Evolutionary conservation across 2,329 filamentous ascomycete genomes (phyloP).

Genomic region (Paraphaeosphaeria minitans): DNA sequence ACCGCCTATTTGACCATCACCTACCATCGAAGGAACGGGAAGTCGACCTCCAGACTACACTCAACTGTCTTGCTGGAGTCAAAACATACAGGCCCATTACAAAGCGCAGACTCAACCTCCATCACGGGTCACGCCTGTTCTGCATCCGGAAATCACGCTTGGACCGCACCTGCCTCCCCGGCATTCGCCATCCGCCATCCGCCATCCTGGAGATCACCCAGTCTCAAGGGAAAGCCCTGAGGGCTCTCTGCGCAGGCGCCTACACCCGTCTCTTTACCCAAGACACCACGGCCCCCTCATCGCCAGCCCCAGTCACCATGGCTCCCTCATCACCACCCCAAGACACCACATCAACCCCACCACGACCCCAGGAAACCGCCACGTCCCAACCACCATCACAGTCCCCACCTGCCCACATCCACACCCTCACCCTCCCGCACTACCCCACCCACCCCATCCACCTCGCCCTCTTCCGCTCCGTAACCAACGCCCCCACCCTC

Average conservation of each 20-base stretch:
- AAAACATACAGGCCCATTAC: too few species aligned
- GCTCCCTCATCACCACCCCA: neutral
- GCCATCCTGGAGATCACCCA: neutral
- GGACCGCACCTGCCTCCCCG: neutral
- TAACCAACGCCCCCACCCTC: constrained; percentile 78
- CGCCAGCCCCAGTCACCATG: neutral
- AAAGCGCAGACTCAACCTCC: too few species aligned
- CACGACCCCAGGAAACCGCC: constrained; percentile 41
- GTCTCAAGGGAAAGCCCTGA: neutral
- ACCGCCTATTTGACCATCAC: too few species aligned
- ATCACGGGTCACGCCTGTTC: neutral
- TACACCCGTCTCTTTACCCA: neutral
- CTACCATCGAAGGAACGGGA: too few species aligned
- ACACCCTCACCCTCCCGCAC: constrained; percentile 76
- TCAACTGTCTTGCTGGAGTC: too few species aligned
- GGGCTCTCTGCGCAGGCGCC: neutral
- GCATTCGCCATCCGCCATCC: neutral
- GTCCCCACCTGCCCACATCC: constrained; percentile 48
- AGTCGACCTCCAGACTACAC: too few species aligned
- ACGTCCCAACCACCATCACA: constrained; percentile 36
- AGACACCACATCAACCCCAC: neutral
- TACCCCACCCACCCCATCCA: constrained; percentile 73
- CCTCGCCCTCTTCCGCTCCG: constrained; percentile 74
- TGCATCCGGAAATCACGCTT: neutral
- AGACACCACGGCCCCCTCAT: neutral